Evolutionary conservation across 306 rosid genomes (phyloP), one percentile per base, ranked within the genome.

Genomic region (peach (Prunus persica)): DNA sequence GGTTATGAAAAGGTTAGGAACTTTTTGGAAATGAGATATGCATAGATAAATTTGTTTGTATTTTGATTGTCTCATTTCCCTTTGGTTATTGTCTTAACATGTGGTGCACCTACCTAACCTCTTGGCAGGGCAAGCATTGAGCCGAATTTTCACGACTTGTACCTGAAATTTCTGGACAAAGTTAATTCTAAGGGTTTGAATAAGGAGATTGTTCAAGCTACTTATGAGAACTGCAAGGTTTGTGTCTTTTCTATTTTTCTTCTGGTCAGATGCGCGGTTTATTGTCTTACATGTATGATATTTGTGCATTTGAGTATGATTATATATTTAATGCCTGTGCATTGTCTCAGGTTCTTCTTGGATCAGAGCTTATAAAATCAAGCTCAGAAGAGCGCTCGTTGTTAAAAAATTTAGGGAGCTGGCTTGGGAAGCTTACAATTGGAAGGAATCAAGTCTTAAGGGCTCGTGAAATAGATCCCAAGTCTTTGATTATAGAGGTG

Each of bases 181-280:
- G 80, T 96, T 75, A 91, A 85, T 88, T 89, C 96, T 5, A 96
- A 89, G 83, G 81, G 89, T 68, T 84, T 96, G 89, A 89, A 81
- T 86, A 93, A 82, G 73, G 99, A 89, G 90, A 96, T 96, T 78
- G 83, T 91, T 57, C 92, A 91, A 84, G 96, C 98, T 68, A 82
- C 94, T 2, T 96, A 96, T 50, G 99, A 93, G 84, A 96, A 96
- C 84, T 96, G 99, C 99, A 96, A 96, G 98, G 99, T 96, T 78
- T 76, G 57, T 34, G 28, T 76, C 6, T 9, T 70, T 8, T 34
- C 45, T 4, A n/a, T 43, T 41, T 30, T 28, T 63, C 64, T 25
- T 69, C 18, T 51, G 25, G 12, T 24, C 5, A 24, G 41, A 28
- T 57, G 73, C 19, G 20, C 32, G 34, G 58, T 24, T 8, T 60